Evolutionary conservation across 2,329 filamentous ascomycete species (phyloP).

Genomic region (Aureobasidium pullulans): DNA sequence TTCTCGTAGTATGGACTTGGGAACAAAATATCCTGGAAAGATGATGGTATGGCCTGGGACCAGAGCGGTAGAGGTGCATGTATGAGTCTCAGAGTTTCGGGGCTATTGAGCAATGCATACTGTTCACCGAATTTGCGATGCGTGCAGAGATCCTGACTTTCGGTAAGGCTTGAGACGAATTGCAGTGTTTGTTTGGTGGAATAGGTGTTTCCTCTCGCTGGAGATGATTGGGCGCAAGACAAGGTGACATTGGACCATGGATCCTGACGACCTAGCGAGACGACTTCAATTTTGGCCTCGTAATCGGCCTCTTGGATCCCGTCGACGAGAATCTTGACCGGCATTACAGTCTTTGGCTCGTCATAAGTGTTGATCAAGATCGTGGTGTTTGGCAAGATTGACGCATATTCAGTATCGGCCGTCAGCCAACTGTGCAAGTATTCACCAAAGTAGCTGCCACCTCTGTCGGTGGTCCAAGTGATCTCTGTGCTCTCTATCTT

Average conservation of each 20-base stretch:
- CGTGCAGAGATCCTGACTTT: background rate
- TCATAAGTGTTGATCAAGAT: background rate
- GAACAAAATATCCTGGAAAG: background rate
- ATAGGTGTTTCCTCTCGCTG: conserved; percentile 27
- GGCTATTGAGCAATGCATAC: background rate
- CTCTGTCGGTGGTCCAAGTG: background rate
- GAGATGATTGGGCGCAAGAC: background rate
- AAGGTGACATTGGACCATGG: background rate
- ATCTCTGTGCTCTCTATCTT: background rate
- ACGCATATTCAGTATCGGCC: background rate
- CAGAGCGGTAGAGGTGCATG: background rate
- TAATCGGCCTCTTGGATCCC: background rate
- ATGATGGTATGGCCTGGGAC: background rate
- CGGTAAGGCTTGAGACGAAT: background rate
- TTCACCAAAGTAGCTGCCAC: background rate
- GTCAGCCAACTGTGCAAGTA: background rate
- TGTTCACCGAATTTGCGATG: background rate
- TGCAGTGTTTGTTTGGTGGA: conserved; percentile 24
- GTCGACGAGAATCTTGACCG: background rate
- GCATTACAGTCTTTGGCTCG: background rate
- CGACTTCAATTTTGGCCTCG: too few species aligned
- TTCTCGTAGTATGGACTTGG: background rate
- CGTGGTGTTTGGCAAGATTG: background rate
- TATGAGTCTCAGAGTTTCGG: background rate
- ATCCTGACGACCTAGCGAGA: background rate